Conservation (phyloP, 139 green algal species). For the Mesotaenium endlicherianum region DNA sequence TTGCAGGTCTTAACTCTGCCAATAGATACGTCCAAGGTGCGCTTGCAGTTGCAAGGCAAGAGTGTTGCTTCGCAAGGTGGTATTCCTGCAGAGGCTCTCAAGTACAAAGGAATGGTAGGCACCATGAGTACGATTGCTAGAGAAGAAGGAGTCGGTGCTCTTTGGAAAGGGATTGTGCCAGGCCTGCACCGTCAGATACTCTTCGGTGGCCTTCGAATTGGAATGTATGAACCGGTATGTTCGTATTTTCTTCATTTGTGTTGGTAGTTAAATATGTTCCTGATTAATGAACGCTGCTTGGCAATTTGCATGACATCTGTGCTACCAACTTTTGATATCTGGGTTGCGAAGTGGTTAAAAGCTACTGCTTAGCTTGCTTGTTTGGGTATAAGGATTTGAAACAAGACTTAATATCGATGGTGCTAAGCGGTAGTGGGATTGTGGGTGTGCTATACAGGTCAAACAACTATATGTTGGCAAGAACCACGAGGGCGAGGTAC, state of each 20-base stretch:
- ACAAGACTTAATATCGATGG: too few relatives aligned
- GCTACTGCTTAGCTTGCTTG: too few relatives aligned
- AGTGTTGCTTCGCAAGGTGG: conserved; percentile 14
- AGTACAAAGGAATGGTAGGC: conserved; percentile 87
- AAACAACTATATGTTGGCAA: conserved; percentile 82
- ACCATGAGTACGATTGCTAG: conserved; percentile 83
- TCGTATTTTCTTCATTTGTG: too few relatives aligned
- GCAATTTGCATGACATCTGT: too few relatives aligned
- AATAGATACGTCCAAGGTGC: conserved; percentile 95
- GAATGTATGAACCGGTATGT: conserved; percentile 92
- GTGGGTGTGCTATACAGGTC: too few relatives aligned
- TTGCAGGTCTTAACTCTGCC: conserved; percentile 70
- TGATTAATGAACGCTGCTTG: too few relatives aligned
- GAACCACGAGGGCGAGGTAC: conserved; percentile 72
- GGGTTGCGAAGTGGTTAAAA: too few relatives aligned
- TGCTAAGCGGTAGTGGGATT: too few relatives aligned
- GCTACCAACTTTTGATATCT: too few relatives aligned
- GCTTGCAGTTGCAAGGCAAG: conserved; percentile 84
- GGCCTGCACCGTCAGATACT: conserved; percentile 92
- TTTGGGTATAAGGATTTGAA: too few relatives aligned
- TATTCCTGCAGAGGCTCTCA: conserved; percentile 36
- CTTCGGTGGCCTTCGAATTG: conserved; percentile 94
- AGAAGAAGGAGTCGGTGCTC: conserved; percentile 81
- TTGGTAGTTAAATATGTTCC: too few relatives aligned
- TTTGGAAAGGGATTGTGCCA: conserved; percentile 94